phyloP scores from a whole-genome alignment of 148 eudicot genomes.

The Agrostemma githago region DNA sequence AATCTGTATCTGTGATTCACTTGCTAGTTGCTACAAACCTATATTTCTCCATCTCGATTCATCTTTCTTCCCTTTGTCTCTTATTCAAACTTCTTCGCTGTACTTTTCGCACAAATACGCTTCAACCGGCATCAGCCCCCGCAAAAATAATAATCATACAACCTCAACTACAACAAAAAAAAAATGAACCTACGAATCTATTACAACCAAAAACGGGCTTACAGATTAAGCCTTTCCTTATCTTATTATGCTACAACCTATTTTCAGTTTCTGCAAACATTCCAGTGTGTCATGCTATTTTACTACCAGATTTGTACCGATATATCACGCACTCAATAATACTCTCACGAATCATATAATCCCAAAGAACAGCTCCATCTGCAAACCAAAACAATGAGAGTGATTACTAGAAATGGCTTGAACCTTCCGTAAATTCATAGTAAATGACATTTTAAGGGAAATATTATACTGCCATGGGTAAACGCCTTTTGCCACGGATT shows the following conservation, averaged over 20 bases:
- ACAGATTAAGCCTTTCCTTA: slow-evolving; percentile 4
- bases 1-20: background rate
- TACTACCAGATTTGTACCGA: background rate
- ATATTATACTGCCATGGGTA: background rate
- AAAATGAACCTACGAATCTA: slow-evolving; percentile 11
- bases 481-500: too few species aligned
- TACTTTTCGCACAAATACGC: background rate
- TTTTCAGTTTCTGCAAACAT: slow-evolving; percentile 16
- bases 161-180: slow-evolving; percentile 3
- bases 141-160: slow-evolving; percentile 1
- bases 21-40: background rate
- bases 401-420: background rate
- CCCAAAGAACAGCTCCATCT: slow-evolving; percentile 22
- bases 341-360: slow-evolving; percentile 1
- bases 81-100: background rate
- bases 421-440: background rate
- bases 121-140: slow-evolving; percentile 3
- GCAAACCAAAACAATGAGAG: slow-evolving; percentile 14
- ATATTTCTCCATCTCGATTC: background rate
- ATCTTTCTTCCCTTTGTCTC: background rate
- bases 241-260: slow-evolving; percentile 19
- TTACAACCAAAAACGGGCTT: slow-evolving; percentile 15
- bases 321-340: background rate
- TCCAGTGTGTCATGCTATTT: background rate
- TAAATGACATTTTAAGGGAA: background rate